Conservation (phyloP, 768 basidiomycete species). For the Amanita muscaria region DNA sequence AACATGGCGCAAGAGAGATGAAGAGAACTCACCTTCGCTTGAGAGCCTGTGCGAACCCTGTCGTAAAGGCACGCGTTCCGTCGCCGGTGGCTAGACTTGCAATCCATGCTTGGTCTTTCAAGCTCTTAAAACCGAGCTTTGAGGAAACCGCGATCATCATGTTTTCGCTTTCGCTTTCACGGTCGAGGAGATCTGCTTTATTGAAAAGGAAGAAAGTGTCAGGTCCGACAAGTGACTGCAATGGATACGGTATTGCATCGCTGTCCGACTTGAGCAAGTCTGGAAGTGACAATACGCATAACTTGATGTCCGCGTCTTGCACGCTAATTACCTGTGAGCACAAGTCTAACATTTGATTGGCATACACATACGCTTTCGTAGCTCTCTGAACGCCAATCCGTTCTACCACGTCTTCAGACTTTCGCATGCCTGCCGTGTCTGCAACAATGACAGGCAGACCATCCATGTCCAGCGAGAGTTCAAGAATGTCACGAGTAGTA, state of each 20-base stretch:
- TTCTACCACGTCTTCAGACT: conserved; percentile 65
- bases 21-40: conserved; percentile 33
- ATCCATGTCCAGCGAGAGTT: conserved; percentile 80
- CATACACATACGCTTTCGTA: conserved; percentile 43
- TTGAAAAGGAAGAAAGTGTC: conserved; percentile 70
- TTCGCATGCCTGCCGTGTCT: conserved; percentile 81
- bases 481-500: conserved; percentile 83
- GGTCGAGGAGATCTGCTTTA: conserved; percentile 54
- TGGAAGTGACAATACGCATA: conserved; percentile 77
- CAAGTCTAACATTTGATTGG: not conserved
- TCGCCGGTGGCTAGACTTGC: conserved; percentile 52
- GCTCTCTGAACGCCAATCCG: conserved; percentile 76
- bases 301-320: conserved; percentile 52
- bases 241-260: conserved; percentile 31
- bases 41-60: conserved; percentile 45
- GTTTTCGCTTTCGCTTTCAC: not conserved
- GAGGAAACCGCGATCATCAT: not conserved
- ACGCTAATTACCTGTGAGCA: conserved; percentile 36
- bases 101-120: conserved; percentile 37
- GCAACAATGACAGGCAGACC: conserved; percentile 74
- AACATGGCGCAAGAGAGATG: not conserved
- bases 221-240: conserved; percentile 41
- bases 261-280: conserved; percentile 23
- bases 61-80: conserved; percentile 52
- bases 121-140: conserved; percentile 2